Evolutionary conservation across 2,329 filamentous ascomycete genomes (phyloP).

Genomic region (Venturia oleaginea): DNA sequence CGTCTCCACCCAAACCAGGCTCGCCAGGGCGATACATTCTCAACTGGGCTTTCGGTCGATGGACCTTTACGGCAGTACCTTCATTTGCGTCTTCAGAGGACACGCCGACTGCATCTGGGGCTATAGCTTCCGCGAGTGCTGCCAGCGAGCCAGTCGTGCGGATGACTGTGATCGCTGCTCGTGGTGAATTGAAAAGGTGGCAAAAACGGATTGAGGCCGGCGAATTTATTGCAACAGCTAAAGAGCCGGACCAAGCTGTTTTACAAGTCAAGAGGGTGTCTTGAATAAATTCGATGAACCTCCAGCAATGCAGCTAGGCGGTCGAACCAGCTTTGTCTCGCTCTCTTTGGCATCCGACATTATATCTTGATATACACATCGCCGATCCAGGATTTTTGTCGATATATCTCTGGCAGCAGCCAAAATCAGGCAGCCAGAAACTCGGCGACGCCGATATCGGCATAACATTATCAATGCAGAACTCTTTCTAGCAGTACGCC

Average conservation of each 20-base stretch:
- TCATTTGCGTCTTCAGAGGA: constrained; percentile 19
- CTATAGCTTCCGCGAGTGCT: constrained; percentile 28
- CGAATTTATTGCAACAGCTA: constrained; percentile 27
- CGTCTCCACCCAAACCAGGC: constrained; percentile 28
- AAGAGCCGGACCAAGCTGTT: not conserved
- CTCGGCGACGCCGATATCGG: too few species aligned
- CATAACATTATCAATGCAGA: too few species aligned
- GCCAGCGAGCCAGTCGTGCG: constrained; percentile 49
- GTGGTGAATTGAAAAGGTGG: constrained; percentile 68
- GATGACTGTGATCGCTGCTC: constrained; percentile 67
- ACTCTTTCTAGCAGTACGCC: too few species aligned
- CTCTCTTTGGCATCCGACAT: too few species aligned
- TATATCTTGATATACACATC: too few species aligned
- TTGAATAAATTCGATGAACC: not conserved
- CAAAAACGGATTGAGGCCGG: constrained; percentile 59
- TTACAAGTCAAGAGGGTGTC: constrained; percentile 4
- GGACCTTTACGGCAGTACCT: constrained; percentile 68
- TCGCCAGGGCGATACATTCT: constrained; percentile 63
- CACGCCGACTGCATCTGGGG: constrained; percentile 20
- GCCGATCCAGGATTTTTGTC: too few species aligned
- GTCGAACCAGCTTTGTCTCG: too few species aligned
- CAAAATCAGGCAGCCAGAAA: too few species aligned
- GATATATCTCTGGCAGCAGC: too few species aligned
- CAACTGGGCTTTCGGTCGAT: constrained; percentile 96
- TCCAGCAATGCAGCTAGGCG: too few species aligned